Base-by-base conservation (phyloP, 2,329 filamentous ascomycete genomes). In the Nannizziopsis barbatae region DNA sequence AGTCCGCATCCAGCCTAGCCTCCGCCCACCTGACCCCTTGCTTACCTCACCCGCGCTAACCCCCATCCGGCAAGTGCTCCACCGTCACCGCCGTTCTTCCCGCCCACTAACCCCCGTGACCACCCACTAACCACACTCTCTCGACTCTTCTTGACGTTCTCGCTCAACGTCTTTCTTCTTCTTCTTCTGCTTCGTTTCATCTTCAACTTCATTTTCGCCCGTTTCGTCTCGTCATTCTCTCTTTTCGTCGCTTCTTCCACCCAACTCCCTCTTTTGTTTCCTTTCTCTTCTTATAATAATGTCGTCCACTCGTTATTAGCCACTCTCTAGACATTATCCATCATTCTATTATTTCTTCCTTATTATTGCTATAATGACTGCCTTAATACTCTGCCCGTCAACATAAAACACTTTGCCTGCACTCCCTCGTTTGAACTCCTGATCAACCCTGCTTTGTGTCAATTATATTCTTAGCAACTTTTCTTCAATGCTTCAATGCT, bases 341-440 rank as follows among this genome's bases (percentile, higher is more conserved):
- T 42, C 37, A 17, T 47, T 50, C 30, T 42, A 18, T 52, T 32
- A n/a, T 39, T 47, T 31, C 33, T 38, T 15, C 35, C 30, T 33
- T 43, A 32, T 38, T 42, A 27, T 40, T 45, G 33, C 37, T 45
- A 36, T 42, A 46, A 37, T 46, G 36, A 37, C 38, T 22, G 31
- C 36, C 30, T 36, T 42, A 42, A 47, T 47, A 9, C 30, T 32
- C 36, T 50, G 45, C 36, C 48, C 44, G 48, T 36, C 48, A 14
- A 38, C 17, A 36, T 50, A 46, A 45, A 45, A 46, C 44, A 45
- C 44, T 50, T 45, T 50, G 37, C 20, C 48, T 46, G 42, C 42
- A 50, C 31, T 42, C 48, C 35, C 38, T 50, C 48, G 39, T 50
- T 50, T 47, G 37, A 47, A 47, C 45, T 37, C 45, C 45, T 46